These are phyloP conservation scores for Perkinsus olseni DNA, from an alignment of 169 alveolate species.

Conservation along the genomic window DNA sequence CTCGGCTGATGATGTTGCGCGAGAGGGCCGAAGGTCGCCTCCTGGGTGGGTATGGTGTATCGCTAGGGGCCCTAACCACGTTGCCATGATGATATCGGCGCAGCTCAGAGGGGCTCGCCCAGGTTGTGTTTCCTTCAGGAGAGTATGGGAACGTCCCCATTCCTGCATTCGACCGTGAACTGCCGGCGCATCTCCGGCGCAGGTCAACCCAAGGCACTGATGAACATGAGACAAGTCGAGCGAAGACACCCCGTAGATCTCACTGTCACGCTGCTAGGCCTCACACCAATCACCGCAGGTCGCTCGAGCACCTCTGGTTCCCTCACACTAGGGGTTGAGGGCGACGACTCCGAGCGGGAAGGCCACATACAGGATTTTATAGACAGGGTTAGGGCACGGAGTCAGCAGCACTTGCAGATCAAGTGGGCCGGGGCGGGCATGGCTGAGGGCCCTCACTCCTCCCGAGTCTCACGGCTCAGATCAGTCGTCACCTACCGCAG, in stretches of 20 bases:
- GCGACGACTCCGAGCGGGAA: background rate
- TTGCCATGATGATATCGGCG: too few species aligned
- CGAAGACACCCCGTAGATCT: too few species aligned
- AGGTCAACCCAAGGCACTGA: background rate
- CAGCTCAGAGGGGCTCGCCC: too few species aligned
- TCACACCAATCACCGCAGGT: background rate
- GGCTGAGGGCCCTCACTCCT: background rate
- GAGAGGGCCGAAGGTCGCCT: background rate
- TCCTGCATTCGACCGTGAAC: background rate
- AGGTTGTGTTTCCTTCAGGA: background rate
- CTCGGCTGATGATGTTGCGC: background rate
- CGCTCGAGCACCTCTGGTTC: background rate
- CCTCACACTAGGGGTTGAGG: background rate
- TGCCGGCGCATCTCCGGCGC: background rate
- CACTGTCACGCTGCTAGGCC: background rate
- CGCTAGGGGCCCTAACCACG: too few species aligned
- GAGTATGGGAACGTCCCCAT: background rate
- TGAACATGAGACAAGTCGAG: background rate
- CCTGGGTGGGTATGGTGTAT: background rate
- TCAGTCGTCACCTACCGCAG: background rate
- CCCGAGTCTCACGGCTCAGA: background rate
- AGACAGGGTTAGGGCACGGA: background rate
- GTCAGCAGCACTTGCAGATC: background rate
- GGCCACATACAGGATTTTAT: background rate
- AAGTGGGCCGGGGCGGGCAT: background rate